Evolutionary conservation across 2,329 filamentous ascomycete species (phyloP).

Genomic region (Myotisia sp.): DNA sequence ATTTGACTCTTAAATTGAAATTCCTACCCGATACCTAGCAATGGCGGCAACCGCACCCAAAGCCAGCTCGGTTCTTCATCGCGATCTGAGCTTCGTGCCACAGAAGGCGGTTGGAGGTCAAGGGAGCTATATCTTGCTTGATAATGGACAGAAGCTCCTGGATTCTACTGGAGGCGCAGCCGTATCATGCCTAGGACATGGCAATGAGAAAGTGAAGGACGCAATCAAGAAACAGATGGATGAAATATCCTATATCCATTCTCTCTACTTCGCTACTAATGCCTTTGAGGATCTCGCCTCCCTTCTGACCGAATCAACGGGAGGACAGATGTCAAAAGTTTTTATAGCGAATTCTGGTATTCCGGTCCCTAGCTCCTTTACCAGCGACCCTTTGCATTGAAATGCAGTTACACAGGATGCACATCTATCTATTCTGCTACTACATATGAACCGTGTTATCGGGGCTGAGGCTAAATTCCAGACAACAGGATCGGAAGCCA

Average conservation of each 20-base stretch:
- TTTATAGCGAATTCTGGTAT: constrained; percentile 46
- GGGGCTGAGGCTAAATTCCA: neutral
- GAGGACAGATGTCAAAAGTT: constrained; percentile 39
- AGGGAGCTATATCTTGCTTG: constrained; percentile 39
- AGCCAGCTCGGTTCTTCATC: constrained; percentile 35
- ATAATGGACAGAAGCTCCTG: constrained; percentile 46
- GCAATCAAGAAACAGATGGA: constrained; percentile 48
- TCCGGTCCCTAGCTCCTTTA: no score
- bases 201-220: constrained; percentile 43
- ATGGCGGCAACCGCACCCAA: no score
- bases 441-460: no score
- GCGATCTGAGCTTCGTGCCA: constrained; percentile 36
- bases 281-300: constrained; percentile 40
- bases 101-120: constrained; percentile 35
- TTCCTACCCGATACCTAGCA: no score
- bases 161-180: constrained; percentile 63
- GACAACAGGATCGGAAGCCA: constrained; percentile 47
- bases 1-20: no score
- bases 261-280: constrained; percentile 43
- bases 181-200: constrained; percentile 57
- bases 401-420: no score
- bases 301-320: constrained; percentile 38
- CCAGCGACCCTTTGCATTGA: no score
- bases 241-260: constrained; percentile 45
- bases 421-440: neutral